Evolutionary conservation across 768 basidiomycete species (phyloP), one percentile per base, ranked within the genome.

Genomic region (Auricularia sp.): DNA sequence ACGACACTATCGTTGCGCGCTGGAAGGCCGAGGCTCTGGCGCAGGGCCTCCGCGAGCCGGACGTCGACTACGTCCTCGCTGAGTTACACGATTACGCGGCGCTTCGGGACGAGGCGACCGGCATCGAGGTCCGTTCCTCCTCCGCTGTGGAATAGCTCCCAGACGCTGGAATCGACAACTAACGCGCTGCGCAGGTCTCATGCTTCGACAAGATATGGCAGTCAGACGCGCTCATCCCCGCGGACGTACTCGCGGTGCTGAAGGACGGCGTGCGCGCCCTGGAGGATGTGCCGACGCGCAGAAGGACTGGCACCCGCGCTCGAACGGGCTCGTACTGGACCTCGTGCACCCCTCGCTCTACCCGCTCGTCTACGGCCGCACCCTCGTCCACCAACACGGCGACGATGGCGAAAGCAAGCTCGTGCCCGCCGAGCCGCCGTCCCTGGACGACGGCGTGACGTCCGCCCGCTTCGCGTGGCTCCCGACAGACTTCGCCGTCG

Each of bases 61-160:
- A 83, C 82, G 71, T 83, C 8, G 62, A 75, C 10, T 83, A 83
- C 72, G 77, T 81, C 33, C 68, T 83, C 6, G 80, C 82, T 63
- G 83, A 84, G 68, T 71, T 84, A 3, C 68, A 64, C 0, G 81
- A 81, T 0, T 83, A 83, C 66, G 77, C 74, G 47, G 66, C 71
- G 11, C 73, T 83, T 3, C 70, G 77, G 33, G 79, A 83, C 64
- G 71, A 72, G 47, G 64, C 70, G 21, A 70, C 74, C 59, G 81
- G 82, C 76, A 74, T 65, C 74, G 64, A 61, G 16, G 61, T 44
- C 3, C 1, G 63, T 53, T n/a, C 7, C 1, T 7, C 11, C 10
- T 6, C 14, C 3, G 39, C 35, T 44, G n/a, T 44, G 43, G 11
- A 44, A 59, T 44, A n/a, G 23, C 18, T 18, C 47, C 3, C 44